Evolutionary conservation across 257 asterid genomes (phyloP), one percentile per base, ranked within the genome.

Genomic region (Rehmannia glutinosa): DNA sequence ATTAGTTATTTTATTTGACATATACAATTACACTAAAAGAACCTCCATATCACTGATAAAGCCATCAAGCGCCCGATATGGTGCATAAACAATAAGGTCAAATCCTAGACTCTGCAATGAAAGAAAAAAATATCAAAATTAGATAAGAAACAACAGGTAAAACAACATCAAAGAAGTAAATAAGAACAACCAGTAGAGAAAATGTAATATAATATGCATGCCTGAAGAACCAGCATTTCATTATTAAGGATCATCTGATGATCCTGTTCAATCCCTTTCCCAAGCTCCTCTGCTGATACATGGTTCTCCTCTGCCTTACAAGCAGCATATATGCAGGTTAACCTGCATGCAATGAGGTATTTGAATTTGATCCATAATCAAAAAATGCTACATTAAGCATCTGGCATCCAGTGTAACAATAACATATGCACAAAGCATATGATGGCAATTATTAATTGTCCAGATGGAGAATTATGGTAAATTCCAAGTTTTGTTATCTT

Each of bases 241-340:
- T 90, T 84, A 72, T 86, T 86, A 39, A 92, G 97, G 75, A 92
- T 92, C 77, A 82, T 81, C 23, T 83, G 91, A 75, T 92, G 97
- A 83, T 92, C 92, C 78, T 92, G 98, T 59, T 85, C 97, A 38
- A 92, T 92, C 73, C 98, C 98, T 82, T 87, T 92, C 49, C 98
- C 98, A 73, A 92, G 97, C 84, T 92, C 97, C 86, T 92, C 98
- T 15, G 97, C 98, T 30, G 98, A 92, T 64, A 92, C 98, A 70
- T 92, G 97, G 78, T 89, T 92, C 80, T 92, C 98, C 79, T 92
- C 96, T 41, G 91, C 96, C 88, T 89, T 92, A 82, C 98, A 92
- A 41, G 96, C 97, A 68, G 91, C 81, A 83, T 92, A 92, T 76
- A 92, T 89, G 81, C 98, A 92, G n/a, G 98, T 92, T 52, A 92